Conservation (phyloP, 2,329 filamentous ascomycete genomes). For the Chrysoporthe puriensis region DNA sequence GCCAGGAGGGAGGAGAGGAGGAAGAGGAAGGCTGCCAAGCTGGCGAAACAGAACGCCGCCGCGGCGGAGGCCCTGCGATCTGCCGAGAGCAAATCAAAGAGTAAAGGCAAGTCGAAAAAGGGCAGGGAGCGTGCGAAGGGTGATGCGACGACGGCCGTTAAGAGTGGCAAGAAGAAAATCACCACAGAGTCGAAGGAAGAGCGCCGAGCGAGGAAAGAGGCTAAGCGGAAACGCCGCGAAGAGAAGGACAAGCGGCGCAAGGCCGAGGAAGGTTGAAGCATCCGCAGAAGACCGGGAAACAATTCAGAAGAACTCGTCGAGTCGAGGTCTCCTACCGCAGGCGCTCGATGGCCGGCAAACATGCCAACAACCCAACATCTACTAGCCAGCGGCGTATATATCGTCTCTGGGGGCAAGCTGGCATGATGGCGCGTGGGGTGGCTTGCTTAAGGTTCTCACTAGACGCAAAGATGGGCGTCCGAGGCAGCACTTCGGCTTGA, state of each 20-base stretch:
- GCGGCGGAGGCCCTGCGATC: constrained; percentile 23
- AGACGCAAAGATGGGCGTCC: neutral
- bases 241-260: constrained; percentile 32
- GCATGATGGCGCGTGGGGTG: neutral
- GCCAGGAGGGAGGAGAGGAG: constrained; percentile 43
- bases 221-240: constrained; percentile 35
- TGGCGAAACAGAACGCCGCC: constrained; percentile 30
- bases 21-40: constrained; percentile 33
- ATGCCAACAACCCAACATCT: neutral
- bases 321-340: too few relatives aligned
- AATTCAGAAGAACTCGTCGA: neutral
- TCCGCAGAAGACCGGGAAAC: neutral
- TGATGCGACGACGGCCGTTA: constrained; percentile 30
- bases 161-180: constrained; percentile 29
- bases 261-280: constrained; percentile 22
- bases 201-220: constrained; percentile 32
- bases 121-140: constrained; percentile 11
- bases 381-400: neutral
- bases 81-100: neutral
- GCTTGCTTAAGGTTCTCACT: neutral
- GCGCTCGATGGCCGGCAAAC: neutral
- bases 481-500: neutral
- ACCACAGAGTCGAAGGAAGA: constrained; percentile 30
- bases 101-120: constrained; percentile 7
- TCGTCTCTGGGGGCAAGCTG: neutral